Percentiles rank a stretch among this genome's conserved stretches.
Conservation (phyloP, 371 early-diverging fungal species). For the Funneliformis caledonium region DNA sequence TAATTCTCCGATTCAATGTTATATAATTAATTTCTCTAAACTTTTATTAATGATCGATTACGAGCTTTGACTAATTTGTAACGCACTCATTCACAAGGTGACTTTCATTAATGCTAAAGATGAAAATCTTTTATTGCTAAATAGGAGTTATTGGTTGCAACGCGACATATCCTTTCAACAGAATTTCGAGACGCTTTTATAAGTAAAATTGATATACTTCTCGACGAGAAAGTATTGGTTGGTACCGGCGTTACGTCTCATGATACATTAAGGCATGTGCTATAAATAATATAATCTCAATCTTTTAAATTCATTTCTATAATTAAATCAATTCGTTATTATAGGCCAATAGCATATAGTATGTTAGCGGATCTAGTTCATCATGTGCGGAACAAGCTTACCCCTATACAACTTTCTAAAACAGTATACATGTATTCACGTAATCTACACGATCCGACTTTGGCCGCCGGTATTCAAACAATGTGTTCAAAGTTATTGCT, state of each 20-base stretch:
- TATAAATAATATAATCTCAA: neutral
- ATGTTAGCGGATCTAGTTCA: constrained; percentile 96
- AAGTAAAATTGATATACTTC: constrained; percentile 81
- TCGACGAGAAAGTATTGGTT: constrained; percentile 90
- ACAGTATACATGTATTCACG: constrained; percentile 89
- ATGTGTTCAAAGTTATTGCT: constrained; percentile 95
- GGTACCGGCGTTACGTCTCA: constrained; percentile 92
- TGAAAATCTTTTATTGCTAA: neutral
- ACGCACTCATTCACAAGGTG: neutral
- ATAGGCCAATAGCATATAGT: constrained; percentile 88
- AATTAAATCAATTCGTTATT: neutral
- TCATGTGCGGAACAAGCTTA: constrained; percentile 87
- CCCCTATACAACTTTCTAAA: constrained; percentile 73
- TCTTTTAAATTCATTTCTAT: neutral
- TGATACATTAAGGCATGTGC: constrained; percentile 78
- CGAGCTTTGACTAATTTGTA: neutral
- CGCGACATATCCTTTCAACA: constrained; percentile 92
- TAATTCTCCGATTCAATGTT: no score
- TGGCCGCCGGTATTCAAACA: constrained; percentile 91
- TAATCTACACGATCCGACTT: constrained; percentile 86
- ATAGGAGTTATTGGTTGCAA: constrained; percentile 92
- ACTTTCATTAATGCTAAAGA: neutral
- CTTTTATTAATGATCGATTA: neutral
- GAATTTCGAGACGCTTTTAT: constrained; percentile 90
- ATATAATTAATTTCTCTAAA: no score